Conservation (phyloP, 1,139 yeast species). For the Zhuliangozyma parablackwelliae region DNA sequence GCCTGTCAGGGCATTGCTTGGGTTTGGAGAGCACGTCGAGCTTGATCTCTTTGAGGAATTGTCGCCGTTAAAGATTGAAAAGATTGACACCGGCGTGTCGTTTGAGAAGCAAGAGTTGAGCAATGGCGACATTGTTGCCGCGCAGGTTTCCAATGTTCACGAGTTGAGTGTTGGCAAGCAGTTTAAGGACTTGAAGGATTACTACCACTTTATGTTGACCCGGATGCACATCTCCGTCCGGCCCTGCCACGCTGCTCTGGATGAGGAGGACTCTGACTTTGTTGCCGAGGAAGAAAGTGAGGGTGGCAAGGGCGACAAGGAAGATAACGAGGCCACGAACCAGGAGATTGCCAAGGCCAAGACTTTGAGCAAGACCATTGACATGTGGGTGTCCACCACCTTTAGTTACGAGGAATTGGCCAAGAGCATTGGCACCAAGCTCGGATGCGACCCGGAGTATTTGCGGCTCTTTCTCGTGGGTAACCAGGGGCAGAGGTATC, state of each 20-base stretch:
- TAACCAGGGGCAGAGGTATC: conserved; percentile 50
- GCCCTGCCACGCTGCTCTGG: conserved; percentile 41
- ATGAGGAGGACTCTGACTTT: conserved; percentile 49
- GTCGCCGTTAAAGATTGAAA: conserved; percentile 57
- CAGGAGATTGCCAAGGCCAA: conserved; percentile 14
- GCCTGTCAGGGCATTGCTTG: conserved; percentile 40
- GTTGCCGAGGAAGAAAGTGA: conserved; percentile 18
- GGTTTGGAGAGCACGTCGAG: conserved; percentile 34
- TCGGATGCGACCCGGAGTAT: conserved; percentile 56
- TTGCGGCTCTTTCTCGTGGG: conserved; percentile 62
- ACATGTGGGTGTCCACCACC: conserved; percentile 66
- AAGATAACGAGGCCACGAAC: conserved; percentile 8
- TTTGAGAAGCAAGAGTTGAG: conserved; percentile 64
- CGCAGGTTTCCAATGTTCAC: conserved; percentile 35
- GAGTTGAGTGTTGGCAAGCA: conserved; percentile 16
- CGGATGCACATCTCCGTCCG: conserved; percentile 58
- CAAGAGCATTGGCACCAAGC: conserved; percentile 47
- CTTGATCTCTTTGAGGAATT: conserved; percentile 66
- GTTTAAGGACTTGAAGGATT: conserved; percentile 40
- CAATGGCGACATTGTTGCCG: conserved; percentile 75
- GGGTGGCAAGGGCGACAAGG: conserved; percentile 1
- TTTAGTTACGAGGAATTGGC: conserved; percentile 60
- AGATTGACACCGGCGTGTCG: conserved; percentile 37
- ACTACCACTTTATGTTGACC: conserved; percentile 61
- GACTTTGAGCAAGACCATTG: conserved; percentile 33